Base-by-base conservation (phyloP, 2,329 filamentous ascomycete species). In the Fusarium guadeloupense region DNA sequence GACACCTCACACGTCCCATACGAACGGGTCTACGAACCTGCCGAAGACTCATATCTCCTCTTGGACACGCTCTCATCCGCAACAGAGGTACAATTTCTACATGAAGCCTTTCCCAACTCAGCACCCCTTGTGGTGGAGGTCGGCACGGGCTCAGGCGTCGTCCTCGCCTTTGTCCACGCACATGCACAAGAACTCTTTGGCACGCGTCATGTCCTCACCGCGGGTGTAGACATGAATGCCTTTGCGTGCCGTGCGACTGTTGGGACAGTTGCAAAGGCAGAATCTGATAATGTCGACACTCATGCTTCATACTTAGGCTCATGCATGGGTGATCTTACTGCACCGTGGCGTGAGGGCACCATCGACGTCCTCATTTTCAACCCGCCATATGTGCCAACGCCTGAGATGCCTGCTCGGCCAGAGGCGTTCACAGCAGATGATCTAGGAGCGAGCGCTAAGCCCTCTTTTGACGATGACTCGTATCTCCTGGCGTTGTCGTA, bases 311-410 rank as follows among this genome's bases (percentile, higher is more conserved):
- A 89, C 67, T 76, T 95, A 8, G 89, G 87, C 34, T 84, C 89
- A 16, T 73, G 89, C 21, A 87, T 87, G 54, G 89, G 85, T 2
- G 92, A 98, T 71, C 81, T 99, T 1, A 81, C 83, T 5, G 75
- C 83, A 3, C 79, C 88, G 1, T 77, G 96, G 34, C 82, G 83
- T 8, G 71, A 78, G 0, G 79, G 81, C 3, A 53, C 43, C 12
- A 83, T 96, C 6, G 95, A 99, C 72, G 83, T 99, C 10, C 82
- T 99, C 60, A 84, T 99, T 23, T 99, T 98, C 82, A 99, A 99
- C 73, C 95, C 95, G 47, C 95, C 95, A 1, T 99, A 99, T 73
- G 95, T 99, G 13, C 95, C 95, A 3, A 96, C 93, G 3, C 83
- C 89, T 21, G 85, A 87, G 34, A 77, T 96, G 55, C 93, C 94